Evolutionary conservation across 2,329 filamentous ascomycete species (phyloP).

Genomic region (Xylaria arbuscula): DNA sequence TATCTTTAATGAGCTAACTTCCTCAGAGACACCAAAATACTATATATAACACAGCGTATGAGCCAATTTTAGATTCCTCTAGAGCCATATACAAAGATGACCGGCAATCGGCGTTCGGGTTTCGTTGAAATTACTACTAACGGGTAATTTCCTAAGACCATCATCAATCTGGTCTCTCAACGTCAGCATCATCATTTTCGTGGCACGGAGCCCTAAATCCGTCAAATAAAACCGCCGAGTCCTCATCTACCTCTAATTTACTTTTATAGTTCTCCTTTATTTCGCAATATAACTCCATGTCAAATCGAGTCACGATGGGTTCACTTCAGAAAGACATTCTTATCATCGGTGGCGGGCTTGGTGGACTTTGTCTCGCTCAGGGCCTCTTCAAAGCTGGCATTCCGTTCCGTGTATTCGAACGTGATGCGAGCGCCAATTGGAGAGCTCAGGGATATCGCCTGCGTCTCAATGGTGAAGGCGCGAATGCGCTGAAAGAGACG

Average conservation of each 20-base stretch:
- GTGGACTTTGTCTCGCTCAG: conserved; percentile 52
- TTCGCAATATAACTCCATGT: background rate
- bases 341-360: conserved; percentile 53
- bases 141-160: background rate
- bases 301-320: background rate
- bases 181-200: background rate
- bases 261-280: background rate
- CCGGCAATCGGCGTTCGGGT: conserved; percentile 4
- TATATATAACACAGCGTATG: conserved; percentile 1
- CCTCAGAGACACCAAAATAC: background rate
- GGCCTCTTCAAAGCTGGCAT: conserved; percentile 50
- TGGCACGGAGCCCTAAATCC: background rate
- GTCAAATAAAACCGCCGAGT: background rate
- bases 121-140: background rate
- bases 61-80: background rate
- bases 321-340: conserved; percentile 41
- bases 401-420: conserved; percentile 53
- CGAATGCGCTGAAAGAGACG: conserved; percentile 34
- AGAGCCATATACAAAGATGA: background rate
- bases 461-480: conserved; percentile 45
- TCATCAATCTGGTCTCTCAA: background rate
- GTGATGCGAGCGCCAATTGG: conserved; percentile 46
- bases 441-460: conserved; percentile 55
- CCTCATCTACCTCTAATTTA: background rate
- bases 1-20: background rate